Evolutionary conservation across 331 rosid genomes (phyloP).

Genomic region (Acacia pycnantha): DNA sequence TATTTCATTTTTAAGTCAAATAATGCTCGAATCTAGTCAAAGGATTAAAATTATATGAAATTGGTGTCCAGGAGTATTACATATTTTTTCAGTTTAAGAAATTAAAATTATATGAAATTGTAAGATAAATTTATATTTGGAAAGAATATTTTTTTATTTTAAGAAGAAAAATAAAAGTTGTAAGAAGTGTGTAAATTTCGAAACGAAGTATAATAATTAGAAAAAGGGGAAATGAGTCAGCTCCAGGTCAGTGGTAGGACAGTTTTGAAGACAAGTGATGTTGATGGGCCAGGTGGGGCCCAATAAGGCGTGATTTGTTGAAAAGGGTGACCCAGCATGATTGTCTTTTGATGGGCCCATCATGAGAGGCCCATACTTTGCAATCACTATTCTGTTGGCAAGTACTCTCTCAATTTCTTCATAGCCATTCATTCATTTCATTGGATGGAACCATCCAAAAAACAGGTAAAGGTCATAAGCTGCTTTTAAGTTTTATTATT

Average conservation of each 20-base stretch:
- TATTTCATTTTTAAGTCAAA: too few relatives aligned
- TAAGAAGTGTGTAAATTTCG: background rate
- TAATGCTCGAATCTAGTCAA: background rate
- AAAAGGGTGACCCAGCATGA: constrained; percentile 33
- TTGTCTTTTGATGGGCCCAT: constrained; percentile 47
- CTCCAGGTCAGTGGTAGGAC: constrained; percentile 27
- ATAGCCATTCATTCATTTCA: constrained; percentile 4
- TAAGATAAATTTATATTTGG: background rate
- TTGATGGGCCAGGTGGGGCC: constrained; percentile 44
- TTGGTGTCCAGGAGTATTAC: too few relatives aligned
- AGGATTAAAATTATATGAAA: background rate
- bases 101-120: background rate
- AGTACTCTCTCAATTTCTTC: constrained; percentile 16
- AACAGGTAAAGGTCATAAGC: background rate
- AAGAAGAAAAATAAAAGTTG: background rate
- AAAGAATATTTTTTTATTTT: background rate
- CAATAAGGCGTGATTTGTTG: constrained; percentile 25
- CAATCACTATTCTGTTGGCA: constrained; percentile 11
- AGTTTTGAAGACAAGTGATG: constrained; percentile 3
- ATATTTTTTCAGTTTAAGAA: too few relatives aligned
- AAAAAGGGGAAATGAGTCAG: constrained; percentile 29
- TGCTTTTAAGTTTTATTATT: background rate
- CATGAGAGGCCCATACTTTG: constrained; percentile 36
- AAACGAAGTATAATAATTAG: background rate
- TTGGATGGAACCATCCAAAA: constrained; percentile 24